Evolutionary conservation across 108 stramenopile genomes (phyloP), one percentile per base, ranked within the genome.

Genomic region (Chaetoceros muelleri): DNA sequence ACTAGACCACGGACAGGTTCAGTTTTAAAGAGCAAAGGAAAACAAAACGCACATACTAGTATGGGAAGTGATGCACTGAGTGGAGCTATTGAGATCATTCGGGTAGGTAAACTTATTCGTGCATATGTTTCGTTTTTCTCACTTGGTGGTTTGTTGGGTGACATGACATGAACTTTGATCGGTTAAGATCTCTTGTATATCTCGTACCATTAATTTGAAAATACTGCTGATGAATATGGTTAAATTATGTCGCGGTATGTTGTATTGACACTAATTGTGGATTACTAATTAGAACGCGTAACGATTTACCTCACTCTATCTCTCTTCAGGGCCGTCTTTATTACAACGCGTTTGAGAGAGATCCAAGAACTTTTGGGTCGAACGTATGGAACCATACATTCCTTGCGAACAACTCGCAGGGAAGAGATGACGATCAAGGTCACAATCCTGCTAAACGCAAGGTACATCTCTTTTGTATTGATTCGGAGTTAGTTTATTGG

Each of bases 401-500:
- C 34, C 5, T 40, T 40, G 5, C 34, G 5, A 5, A 40, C 5
- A 13, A 10, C 8, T 5, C 13, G 13, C 34, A 40, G 13, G 34
- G 34, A 13, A 40, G 34, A 13, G 34, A 40, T 13, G 34, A 40
- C 13, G 34, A 40, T 13, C 34, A 40, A 40, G 8, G 13, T 5
- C 13, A 5, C 5, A 10, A 10, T 40, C 8, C 34, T 40, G 13
- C 34, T 10, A 40, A 40, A 13, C 5, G 13, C 8, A 40, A 40
- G 13, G 34, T 75, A 0, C 81, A 87, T 56, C 93, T 81, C 71
- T 96, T 95, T 69, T 71, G 71, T 54, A 95, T 97, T 26, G 97
- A 99, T 76, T 52, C 67, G 2, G 91, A 95, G 53, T 60, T 97
- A 44, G 74, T 95, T 26, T 99, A 99, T 63, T 99, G 96, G 96